A percentile compares a stretch with the other conserved stretches of the same genome.
phyloP scores from a whole-genome alignment of 1,139 yeast genomes.

The Trichomonascaceae sp. region DNA sequence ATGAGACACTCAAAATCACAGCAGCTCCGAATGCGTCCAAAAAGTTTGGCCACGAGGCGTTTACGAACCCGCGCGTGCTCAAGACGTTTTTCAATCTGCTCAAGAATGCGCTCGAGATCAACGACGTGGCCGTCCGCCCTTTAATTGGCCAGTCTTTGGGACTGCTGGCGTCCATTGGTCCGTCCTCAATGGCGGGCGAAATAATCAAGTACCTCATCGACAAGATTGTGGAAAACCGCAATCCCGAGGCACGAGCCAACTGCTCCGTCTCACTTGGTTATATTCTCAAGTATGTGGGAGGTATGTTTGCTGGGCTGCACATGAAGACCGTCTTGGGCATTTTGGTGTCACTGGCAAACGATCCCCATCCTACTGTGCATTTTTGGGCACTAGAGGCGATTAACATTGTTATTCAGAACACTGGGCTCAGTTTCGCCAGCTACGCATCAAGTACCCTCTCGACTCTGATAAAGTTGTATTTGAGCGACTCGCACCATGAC shows the following conservation, averaged over 20 bases:
- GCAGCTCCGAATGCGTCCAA: conserved; percentile 5
- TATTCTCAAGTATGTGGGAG: conserved; percentile 39
- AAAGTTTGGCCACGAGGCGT: conserved; percentile 7
- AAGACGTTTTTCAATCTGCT: conserved; percentile 45
- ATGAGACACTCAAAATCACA: conserved; percentile 35
- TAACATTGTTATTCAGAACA: conserved; percentile 38
- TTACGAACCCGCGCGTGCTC: conserved; percentile 25
- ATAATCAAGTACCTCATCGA: conserved; percentile 44
- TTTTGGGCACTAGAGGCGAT: conserved; percentile 56
- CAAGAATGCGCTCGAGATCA: conserved; percentile 31
- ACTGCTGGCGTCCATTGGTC: conserved; percentile 35
- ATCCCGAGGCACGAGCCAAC: conserved; percentile 58
- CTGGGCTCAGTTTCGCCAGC: conserved; percentile 37
- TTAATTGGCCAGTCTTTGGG: conserved; percentile 63
- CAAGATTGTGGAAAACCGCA: conserved; percentile 43
- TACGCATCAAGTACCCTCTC: conserved; percentile 34
- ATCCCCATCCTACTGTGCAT: conserved; percentile 79
- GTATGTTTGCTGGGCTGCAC: conserved; percentile 27
- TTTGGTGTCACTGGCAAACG: conserved; percentile 47
- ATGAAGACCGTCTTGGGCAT: conserved; percentile 41
- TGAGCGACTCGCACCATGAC: conserved; percentile 43
- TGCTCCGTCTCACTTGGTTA: conserved; percentile 47
- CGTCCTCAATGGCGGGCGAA: conserved; percentile 30
- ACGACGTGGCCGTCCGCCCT: conserved; percentile 24
- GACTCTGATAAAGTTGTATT: conserved; percentile 33